Base-by-base conservation (phyloP, 345 rosid genomes). In the Atalantia buxifolia region DNA sequence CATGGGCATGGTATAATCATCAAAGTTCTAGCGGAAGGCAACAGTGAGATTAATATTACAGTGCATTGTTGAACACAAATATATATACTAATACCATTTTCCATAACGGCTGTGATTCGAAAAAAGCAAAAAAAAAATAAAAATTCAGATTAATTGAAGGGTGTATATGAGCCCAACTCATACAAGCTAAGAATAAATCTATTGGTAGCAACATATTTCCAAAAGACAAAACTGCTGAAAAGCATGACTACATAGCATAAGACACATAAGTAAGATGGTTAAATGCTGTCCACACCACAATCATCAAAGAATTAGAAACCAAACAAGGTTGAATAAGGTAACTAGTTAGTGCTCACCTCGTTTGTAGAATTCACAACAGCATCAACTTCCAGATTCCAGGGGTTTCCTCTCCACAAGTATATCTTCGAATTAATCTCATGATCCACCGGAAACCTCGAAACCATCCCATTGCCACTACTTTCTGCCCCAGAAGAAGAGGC, bases 351-450 rank as follows among this genome's bases (percentile, higher is more conserved):
- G 76, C 79, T 90, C 71, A 89, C 99, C 98, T 96, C 99, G 82
- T 94, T 96, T 9, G 99, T 90, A 19, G 99, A 92, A 82, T 96
- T 96, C 66, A 96, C 99, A 81, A 96, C 98, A 75, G 98, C 97
- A 88, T 96, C 98, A 35, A 96, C 98, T 83, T 92, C 98, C 50
- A 96, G 93, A 89, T 90, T 96, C 99, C 99, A 96, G 0, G 99
- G 99, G 80, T 86, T 86, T 65, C 98, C 99, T 85, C 97, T 89
- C 99, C 99, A 96, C 21, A 96, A 79, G 77, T 92, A 92, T 64
- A 96, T 92, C 85, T 84, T 92, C 1, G 91, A 89, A 86, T 92
- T 96, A 69, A 92, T 90, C 69, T 94, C 95, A 71, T 87, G 93
- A 85, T 96, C 93, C 66, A 94, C 90, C 10, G 98, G 97, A 82